Evolutionary conservation across 768 basidiomycete species (phyloP).

Genomic region (Rhodotorula toruloides): DNA sequence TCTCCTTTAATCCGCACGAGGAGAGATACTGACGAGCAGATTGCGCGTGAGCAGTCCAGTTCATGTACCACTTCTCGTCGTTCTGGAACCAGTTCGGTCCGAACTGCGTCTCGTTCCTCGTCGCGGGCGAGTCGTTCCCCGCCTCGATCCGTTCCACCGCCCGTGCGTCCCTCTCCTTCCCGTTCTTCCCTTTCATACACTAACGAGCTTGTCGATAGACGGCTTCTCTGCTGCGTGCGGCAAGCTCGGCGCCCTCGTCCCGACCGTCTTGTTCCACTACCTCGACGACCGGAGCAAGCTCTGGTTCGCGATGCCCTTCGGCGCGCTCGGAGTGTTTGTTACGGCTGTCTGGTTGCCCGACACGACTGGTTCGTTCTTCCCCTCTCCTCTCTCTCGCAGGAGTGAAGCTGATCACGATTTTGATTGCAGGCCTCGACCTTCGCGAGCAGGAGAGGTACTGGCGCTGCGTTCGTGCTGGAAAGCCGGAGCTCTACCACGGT

Average conservation of each 20-base stretch:
- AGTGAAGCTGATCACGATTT: no score
- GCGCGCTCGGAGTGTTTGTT: conserved; percentile 44
- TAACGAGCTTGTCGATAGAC: conserved; percentile 16
- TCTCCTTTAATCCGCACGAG: background rate
- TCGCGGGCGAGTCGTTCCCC: conserved; percentile 51
- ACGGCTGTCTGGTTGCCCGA: conserved; percentile 36
- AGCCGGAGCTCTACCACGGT: conserved; percentile 48
- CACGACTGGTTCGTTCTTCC: no score
- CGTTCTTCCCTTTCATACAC: background rate
- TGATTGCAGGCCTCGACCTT: conserved; percentile 50
- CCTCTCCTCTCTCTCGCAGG: no score
- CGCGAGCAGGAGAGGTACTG: conserved; percentile 48
- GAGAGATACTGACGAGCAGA: background rate
- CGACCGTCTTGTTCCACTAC: conserved; percentile 50
- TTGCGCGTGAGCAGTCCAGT: conserved; percentile 45
- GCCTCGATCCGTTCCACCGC: conserved; percentile 50
- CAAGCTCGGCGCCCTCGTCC: conserved; percentile 49
- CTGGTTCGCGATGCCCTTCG: conserved; percentile 50
- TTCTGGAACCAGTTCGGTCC: conserved; percentile 50
- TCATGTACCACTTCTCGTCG: conserved; percentile 45
- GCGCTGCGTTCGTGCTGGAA: conserved; percentile 46
- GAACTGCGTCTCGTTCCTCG: conserved; percentile 49
- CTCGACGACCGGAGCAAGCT: conserved; percentile 39
- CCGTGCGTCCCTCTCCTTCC: conserved; percentile 18
- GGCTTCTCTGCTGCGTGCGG: conserved; percentile 48